Evolutionary conservation across 2,329 filamentous ascomycete genomes (phyloP), one percentile per base, ranked within the genome.

Genomic region (Ceratocystis cubensis): DNA sequence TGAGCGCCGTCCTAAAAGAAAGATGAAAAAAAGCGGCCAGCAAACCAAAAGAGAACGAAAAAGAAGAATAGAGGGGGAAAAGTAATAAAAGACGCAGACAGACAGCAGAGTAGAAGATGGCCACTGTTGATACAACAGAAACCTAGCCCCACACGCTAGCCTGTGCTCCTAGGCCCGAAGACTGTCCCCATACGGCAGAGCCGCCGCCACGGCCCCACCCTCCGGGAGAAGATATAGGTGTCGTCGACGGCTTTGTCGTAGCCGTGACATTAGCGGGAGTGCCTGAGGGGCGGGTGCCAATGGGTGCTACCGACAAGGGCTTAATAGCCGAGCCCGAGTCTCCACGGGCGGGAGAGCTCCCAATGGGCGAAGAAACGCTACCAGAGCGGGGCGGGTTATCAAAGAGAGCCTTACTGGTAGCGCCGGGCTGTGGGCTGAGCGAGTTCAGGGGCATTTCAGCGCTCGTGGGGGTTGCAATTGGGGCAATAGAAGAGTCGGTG

Each of bases 101-200:
- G 5, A 33, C 28, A 61, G 25, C 41, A 15, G 59, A 46, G 65
- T 41, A 33, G 13, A 37, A 59, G 56, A 30, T 4, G 13, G 28
- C 6, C 10, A 59, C 28, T 15, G 10, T 3, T 41, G 37, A 33
- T 59, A 3, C 28, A n/a, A 6, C 56, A 20, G 28, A 28, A 59
- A 33, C 5, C 69, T 86, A 96, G 72, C 92, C 92, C 92, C 92
- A 97, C 71, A 96, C 93, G 70, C 91, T 95, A 70, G 92, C 91
- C 75, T 95, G 91, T 69, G 92, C 88, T 70, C 91, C 89, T 69
- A 95, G 85, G 63, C 85, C 84, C 70, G 86, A 89, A 73, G 89
- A 90, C 72, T 86, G 87, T 68, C 91, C 89, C 92, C 92, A 96
- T 59, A 93, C 89, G 48, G 86, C 88, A 70, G 37, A 41, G 37